These are phyloP conservation scores for Paraglomus occultum DNA, from an alignment of 192 early-diverging fungal species.

Conservation along the genomic window DNA sequence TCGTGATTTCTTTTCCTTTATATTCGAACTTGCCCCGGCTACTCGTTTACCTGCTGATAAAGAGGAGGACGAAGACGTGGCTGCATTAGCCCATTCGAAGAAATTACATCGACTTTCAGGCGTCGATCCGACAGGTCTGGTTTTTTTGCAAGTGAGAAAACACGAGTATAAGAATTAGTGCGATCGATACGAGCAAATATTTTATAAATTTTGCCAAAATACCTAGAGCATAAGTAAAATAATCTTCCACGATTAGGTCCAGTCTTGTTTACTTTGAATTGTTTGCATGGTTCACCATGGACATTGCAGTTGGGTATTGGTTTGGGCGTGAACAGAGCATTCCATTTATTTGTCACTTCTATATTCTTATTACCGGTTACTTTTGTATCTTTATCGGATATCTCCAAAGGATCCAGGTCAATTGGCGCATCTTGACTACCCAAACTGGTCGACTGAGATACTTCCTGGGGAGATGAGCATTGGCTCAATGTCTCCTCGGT, in stretches of 20 bases:
- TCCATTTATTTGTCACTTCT: conserved; percentile 50
- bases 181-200: neutral
- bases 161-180: neutral
- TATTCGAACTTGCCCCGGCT: too few species aligned
- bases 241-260: conserved; percentile 66
- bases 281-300: conserved; percentile 62
- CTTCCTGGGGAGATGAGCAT: too few species aligned
- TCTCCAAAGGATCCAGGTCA: too few species aligned
- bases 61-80: neutral
- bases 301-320: conserved; percentile 55
- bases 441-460: too few species aligned
- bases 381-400: too few species aligned
- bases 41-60: too few species aligned
- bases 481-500: too few species aligned
- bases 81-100: conserved; percentile 31
- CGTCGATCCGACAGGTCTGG: conserved; percentile 31
- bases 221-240: conserved; percentile 67
- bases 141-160: neutral
- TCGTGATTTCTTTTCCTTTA: too few species aligned
- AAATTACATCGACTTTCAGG: conserved; percentile 32
- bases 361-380: neutral
- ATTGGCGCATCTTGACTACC: too few species aligned
- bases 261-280: conserved; percentile 64
- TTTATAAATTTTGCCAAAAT: conserved; percentile 31
- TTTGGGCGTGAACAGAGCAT: conserved; percentile 48